Evolutionary conservation across 164 flowering plant species (phyloP).

Genomic region (Aristolochia fimbriata): DNA sequence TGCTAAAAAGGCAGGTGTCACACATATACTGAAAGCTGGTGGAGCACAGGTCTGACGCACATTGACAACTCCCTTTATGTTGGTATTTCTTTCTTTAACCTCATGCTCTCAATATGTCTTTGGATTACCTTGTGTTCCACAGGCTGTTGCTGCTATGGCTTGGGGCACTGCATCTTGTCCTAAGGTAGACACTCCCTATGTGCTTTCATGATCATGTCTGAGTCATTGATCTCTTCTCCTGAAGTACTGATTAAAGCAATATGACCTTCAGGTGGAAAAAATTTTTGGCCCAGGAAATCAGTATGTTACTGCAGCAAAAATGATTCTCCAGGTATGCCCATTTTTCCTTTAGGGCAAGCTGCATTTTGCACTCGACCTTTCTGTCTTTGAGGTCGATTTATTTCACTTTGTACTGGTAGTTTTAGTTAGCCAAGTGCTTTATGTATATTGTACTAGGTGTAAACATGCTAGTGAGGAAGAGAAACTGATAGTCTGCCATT

Average conservation of each 20-base stretch:
- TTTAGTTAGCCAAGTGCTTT: too few relatives aligned
- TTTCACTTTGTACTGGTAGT: too few relatives aligned
- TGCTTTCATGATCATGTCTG: not conserved
- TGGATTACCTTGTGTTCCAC: conserved; percentile 6
- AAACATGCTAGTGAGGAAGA: too few relatives aligned
- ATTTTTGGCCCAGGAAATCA: conserved; percentile 98
- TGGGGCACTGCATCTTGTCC: conserved; percentile 99
- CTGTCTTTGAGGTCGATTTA: too few relatives aligned
- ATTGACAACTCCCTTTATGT: not conserved
- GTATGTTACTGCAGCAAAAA: conserved; percentile 98
- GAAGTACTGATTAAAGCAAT: not conserved
- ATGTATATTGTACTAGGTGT: too few relatives aligned
- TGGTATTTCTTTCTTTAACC: not conserved
- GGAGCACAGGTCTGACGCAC: conserved; percentile 81
- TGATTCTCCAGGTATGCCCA: conserved; percentile 81
- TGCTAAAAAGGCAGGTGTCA: conserved; percentile 98
- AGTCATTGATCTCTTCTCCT: not conserved
- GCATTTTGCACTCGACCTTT: too few relatives aligned
- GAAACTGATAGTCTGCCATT: too few relatives aligned
- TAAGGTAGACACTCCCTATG: conserved; percentile 40
- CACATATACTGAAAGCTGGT: conserved; percentile 96
- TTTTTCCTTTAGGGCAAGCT: not conserved
- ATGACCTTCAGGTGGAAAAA: conserved; percentile 70
- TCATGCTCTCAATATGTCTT: not conserved
- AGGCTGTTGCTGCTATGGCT: conserved; percentile 98